phyloP scores from a whole-genome alignment of 805 yeast genomes.

The Ogataea nonfermentans region DNA sequence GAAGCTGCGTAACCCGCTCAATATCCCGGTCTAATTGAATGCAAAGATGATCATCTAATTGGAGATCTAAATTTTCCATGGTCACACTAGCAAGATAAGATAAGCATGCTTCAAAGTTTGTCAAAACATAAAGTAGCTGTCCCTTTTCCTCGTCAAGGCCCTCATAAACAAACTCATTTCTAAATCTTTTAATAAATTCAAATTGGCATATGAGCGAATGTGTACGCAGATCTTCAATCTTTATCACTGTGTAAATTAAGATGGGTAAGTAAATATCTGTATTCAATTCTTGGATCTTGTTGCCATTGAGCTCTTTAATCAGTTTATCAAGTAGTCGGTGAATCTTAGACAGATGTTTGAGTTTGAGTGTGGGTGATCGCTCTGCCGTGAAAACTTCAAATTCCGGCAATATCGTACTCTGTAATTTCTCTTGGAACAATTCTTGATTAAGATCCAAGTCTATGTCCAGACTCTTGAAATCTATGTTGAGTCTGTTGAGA shows the following conservation, averaged over 20 bases:
- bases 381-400: constrained; percentile 34
- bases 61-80: constrained; percentile 30
- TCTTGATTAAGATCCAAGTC: constrained; percentile 29
- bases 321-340: constrained; percentile 31
- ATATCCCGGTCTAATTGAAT: constrained; percentile 2
- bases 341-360: constrained; percentile 30
- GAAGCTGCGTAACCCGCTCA: constrained; percentile 1
- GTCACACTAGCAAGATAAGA: constrained; percentile 35
- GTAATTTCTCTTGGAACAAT: constrained; percentile 22
- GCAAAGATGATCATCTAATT: constrained; percentile 11
- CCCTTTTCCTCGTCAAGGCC: constrained; percentile 31
- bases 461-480: constrained; percentile 30
- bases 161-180: constrained; percentile 31
- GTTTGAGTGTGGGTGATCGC: constrained; percentile 35
- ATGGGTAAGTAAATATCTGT: constrained; percentile 37
- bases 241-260: constrained; percentile 34
- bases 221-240: constrained; percentile 29
- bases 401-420: constrained; percentile 28
- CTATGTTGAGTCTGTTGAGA: constrained; percentile 26
- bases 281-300: constrained; percentile 22
- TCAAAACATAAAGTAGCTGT: constrained; percentile 34
- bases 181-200: constrained; percentile 34
- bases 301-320: constrained; percentile 20
- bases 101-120: constrained; percentile 38
- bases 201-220: constrained; percentile 33